phyloP scores from a whole-genome alignment of 768 basidiomycete genomes.

The Leccinum disarticulatum region DNA sequence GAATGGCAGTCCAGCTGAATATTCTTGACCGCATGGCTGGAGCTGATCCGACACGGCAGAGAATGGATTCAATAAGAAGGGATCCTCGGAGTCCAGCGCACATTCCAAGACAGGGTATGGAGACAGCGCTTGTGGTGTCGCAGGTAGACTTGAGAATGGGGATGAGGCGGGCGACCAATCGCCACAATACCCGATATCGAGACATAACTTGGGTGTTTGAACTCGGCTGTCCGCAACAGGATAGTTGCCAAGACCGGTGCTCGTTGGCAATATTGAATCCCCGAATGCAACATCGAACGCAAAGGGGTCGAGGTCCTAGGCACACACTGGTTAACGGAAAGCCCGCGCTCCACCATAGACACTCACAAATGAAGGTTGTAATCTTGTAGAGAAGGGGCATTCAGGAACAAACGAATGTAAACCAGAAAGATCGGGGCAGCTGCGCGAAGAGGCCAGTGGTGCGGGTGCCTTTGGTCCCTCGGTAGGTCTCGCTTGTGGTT shows the following conservation, averaged over 20 bases:
- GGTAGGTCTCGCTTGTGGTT: constrained; percentile 14
- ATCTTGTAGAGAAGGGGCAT: constrained; percentile 34
- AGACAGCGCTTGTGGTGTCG: constrained; percentile 41
- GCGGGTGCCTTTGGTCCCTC: constrained; percentile 4
- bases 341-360: background rate
- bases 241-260: constrained; percentile 20
- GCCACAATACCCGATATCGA: constrained; percentile 39
- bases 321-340: background rate
- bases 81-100: constrained; percentile 21
- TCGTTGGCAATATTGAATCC: constrained; percentile 27
- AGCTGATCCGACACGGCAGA: constrained; percentile 13
- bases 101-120: constrained; percentile 29
- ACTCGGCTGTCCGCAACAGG: constrained; percentile 25
- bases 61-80: constrained; percentile 21
- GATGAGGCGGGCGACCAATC: constrained; percentile 47
- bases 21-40: constrained; percentile 20
- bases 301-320: constrained; percentile 32
- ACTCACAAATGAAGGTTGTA: constrained; percentile 53
- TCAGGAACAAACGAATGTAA: constrained; percentile 34
- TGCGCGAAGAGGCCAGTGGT: constrained; percentile 16
- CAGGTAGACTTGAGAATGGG: constrained; percentile 44
- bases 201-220: constrained; percentile 35
- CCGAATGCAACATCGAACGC: constrained; percentile 30
- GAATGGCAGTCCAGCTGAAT: constrained; percentile 21
- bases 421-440: constrained; percentile 33